These are phyloP conservation scores for Metschnikowia arizonensis DNA, from an alignment of 805 yeast species.

Conservation along the genomic window DNA sequence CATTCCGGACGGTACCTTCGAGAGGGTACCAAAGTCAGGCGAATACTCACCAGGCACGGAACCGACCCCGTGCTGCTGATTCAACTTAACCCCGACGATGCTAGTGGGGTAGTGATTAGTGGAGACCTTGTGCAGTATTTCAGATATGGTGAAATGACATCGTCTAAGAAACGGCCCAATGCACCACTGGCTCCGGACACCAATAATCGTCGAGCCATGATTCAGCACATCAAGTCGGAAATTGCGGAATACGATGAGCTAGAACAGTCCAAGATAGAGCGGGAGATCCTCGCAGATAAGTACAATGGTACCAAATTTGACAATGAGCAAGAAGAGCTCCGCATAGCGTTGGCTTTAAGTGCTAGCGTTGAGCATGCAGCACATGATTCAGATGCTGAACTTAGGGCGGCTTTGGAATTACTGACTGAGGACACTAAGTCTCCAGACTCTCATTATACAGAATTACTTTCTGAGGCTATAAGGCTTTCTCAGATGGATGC, in stretches of 20 bases:
- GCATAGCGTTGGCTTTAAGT: slow-evolving; percentile 25
- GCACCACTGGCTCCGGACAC: slow-evolving; percentile 17
- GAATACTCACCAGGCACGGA: slow-evolving; percentile 15
- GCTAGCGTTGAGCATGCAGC: slow-evolving; percentile 14
- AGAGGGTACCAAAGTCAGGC: slow-evolving; percentile 15
- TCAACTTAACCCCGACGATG: slow-evolving; percentile 13
- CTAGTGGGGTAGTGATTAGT: slow-evolving; percentile 17
- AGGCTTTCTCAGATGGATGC: slow-evolving; percentile 5
- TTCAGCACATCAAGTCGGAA: slow-evolving; percentile 29
- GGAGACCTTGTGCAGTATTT: slow-evolving; percentile 19
- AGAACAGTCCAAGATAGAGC: slow-evolving; percentile 22
- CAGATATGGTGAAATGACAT: slow-evolving; percentile 13
- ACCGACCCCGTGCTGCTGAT: slow-evolving; percentile 16
- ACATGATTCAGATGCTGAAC: slow-evolving; percentile 26
- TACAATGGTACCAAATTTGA: slow-evolving; percentile 42
- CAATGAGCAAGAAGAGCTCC: slow-evolving; percentile 25
- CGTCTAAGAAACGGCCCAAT: slow-evolving; percentile 13
- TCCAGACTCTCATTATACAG: not conserved
- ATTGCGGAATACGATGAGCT: slow-evolving; percentile 35
- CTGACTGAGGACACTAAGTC: slow-evolving; percentile 7
- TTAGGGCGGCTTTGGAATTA: slow-evolving; percentile 16
- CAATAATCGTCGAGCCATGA: slow-evolving; percentile 10
- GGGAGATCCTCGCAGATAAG: slow-evolving; percentile 33
- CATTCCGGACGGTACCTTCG: slow-evolving; percentile 19
- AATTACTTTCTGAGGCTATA: slow-evolving; percentile 8